A percentile compares a stretch with the other conserved stretches of the same genome.
Conservation (phyloP, 371 early-diverging fungal genomes). For the Rhizopus delemar region DNA sequence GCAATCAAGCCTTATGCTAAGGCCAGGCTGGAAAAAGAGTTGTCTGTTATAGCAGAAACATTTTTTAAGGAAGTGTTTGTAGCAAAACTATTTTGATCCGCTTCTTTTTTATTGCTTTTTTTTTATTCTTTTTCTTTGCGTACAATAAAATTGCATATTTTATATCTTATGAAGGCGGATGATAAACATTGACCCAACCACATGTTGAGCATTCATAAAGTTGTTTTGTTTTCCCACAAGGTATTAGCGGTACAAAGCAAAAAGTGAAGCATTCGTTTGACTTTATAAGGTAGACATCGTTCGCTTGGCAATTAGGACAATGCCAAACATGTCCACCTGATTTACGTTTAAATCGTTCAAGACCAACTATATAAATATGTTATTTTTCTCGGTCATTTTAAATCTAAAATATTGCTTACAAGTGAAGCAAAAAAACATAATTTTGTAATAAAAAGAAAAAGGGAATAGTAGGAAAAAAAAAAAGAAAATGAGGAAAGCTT, state of each 20-base stretch:
- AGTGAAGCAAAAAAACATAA: conserved; percentile 45
- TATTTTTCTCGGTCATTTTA: not conserved
- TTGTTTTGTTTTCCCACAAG: conserved; percentile 39
- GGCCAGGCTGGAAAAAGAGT: not conserved
- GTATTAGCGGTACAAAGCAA: conserved; percentile 52
- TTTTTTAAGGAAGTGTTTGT: not conserved
- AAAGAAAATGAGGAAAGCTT: conserved; percentile 3
- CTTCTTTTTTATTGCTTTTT: not conserved
- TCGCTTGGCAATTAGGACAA: conserved; percentile 51
- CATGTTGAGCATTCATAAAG: conserved; percentile 52
- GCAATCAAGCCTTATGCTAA: not conserved
- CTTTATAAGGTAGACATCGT: conserved; percentile 43
- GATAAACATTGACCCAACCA: conserved; percentile 47
- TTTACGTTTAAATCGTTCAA: conserved; percentile 46
- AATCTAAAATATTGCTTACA: conserved; percentile 22
- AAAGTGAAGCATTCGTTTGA: conserved; percentile 51
- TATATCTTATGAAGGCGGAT: conserved; percentile 30
- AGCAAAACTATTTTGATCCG: not conserved
- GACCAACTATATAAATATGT: conserved; percentile 34
- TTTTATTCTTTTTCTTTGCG: not conserved
- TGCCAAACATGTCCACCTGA: conserved; percentile 36
- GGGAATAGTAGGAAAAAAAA: not conserved
- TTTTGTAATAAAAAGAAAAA: conserved; percentile 1
- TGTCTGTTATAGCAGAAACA: not conserved
- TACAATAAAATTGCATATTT: not conserved